phyloP scores from a whole-genome alignment of 306 rosid genomes.

The Sindora glabra region DNA sequence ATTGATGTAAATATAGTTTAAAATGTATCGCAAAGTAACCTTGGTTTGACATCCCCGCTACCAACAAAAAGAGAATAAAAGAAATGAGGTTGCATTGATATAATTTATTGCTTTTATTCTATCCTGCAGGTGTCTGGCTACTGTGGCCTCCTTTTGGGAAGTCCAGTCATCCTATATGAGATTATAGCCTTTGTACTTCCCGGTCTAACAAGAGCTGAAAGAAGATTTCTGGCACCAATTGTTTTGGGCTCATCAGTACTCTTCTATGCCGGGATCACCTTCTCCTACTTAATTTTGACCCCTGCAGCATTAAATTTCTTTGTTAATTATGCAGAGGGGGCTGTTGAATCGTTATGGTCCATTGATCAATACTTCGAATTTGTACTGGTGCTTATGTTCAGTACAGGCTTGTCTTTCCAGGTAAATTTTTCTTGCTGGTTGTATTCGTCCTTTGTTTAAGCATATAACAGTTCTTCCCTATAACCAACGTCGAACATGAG shows the following conservation, averaged over 20 bases:
- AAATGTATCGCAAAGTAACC: not conserved
- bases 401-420: slow-evolving; percentile 99
- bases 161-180: slow-evolving; percentile 91
- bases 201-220: slow-evolving; percentile 74
- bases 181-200: slow-evolving; percentile 87
- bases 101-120: slow-evolving; percentile 6
- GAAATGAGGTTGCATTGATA: not conserved
- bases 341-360: slow-evolving; percentile 93
- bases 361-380: slow-evolving; percentile 97
- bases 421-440: slow-evolving; percentile 27
- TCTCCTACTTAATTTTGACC: slow-evolving; percentile 73
- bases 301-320: slow-evolving; percentile 95
- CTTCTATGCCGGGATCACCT: slow-evolving; percentile 80
- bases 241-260: slow-evolving; percentile 90
- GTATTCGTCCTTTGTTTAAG: not conserved
- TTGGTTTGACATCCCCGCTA: not conserved
- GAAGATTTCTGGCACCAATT: slow-evolving; percentile 86
- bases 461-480: not conserved
- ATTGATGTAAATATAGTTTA: not conserved
- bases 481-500: too few relatives aligned
- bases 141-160: slow-evolving; percentile 88
- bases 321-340: slow-evolving; percentile 85
- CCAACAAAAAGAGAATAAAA: not conserved
- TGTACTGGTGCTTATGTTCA: slow-evolving; percentile 92
- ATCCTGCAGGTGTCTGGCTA: slow-evolving; percentile 87